Conservation (phyloP, 2,329 filamentous ascomycete genomes). For the Ustulina deusta region DNA sequence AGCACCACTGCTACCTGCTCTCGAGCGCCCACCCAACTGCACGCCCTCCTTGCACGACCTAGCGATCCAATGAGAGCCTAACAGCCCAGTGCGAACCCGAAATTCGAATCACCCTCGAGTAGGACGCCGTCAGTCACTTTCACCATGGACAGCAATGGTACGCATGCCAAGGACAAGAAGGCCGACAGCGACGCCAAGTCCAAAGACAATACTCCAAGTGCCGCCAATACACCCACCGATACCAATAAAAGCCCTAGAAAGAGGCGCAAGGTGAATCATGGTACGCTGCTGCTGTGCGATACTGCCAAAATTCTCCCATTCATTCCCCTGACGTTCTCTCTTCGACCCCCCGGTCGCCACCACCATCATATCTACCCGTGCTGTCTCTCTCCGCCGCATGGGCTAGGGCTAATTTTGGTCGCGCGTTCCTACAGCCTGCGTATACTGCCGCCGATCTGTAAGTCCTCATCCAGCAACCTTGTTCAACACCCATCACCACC, state of each 20-base stretch:
- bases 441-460: slow-evolving; percentile 91
- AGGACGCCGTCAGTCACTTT: slow-evolving; percentile 43
- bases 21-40: slow-evolving; percentile 58
- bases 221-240: slow-evolving; percentile 50
- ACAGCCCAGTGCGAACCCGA: slow-evolving; percentile 54
- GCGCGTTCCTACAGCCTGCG: slow-evolving; percentile 75
- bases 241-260: slow-evolving; percentile 76
- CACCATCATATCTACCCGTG: slow-evolving; percentile 44
- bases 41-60: slow-evolving; percentile 58
- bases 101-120: slow-evolving; percentile 44
- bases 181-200: slow-evolving; percentile 55
- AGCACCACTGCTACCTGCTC: slow-evolving; percentile 47
- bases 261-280: slow-evolving; percentile 89
- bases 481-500: slow-evolving; percentile 47
- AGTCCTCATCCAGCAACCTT: slow-evolving; percentile 60
- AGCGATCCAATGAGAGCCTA: slow-evolving; percentile 58
- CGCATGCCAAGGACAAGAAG: slow-evolving; percentile 56
- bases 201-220: slow-evolving; percentile 51
- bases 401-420: slow-evolving; percentile 55
- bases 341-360: slow-evolving; percentile 34
- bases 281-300: slow-evolving; percentile 71
- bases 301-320: slow-evolving; percentile 44
- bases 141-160: slow-evolving; percentile 52
- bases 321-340: slow-evolving; percentile 34
- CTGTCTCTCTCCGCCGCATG: slow-evolving; percentile 43